Base-by-base conservation (phyloP, 108 stramenopile genomes). In the Discostella stelligeroides region DNA sequence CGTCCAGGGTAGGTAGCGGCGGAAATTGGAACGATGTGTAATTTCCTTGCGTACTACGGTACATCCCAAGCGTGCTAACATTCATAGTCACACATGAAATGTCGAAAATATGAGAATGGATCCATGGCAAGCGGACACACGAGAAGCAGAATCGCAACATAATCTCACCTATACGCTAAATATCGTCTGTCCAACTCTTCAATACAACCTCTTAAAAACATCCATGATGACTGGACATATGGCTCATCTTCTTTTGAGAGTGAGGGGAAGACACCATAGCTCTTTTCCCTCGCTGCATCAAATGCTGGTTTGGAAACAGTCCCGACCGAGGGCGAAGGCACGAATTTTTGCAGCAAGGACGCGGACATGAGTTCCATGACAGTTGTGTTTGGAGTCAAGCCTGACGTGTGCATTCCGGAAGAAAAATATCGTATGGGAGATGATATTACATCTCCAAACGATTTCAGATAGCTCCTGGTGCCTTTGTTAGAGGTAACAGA, bases 1-100 rank as follows among this genome's bases (percentile, higher is more conserved):
- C 86, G 85, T 96, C 95, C 59, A 93, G 67, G 0, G 90, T 88
- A 15, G 92, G 88, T 17, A 92, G 63, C 1, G 89, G 81, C 8
- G 95, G 95, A 51, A 88, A 93, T 43, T 82, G 70, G 28, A 92
- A 92, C 69, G 90, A 84, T 0, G 84, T 75, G 29, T 66, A 69
- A 23, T 68, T 81, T 18, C 79, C 63, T 34, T 88, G 69, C 17
- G 89, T 81, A 51, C 82, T 80, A 51, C 2, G 21, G 39, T 28
- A 40, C 3, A 53, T 40, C 28, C 53, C 53, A 25, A 54, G 53
- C 17, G 27, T 34, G 42, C 30, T 59, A 21, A 6, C n/a, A 7
- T 29, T 20, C 11, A 29, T 4, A 41, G n/a, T n/a, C n/a, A n/a
- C n/a, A n/a, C n/a, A n/a, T n/a, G 11, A 49, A 65, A 38, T 13